Base-by-base conservation (phyloP, 495 filamentous ascomycete genomes). In the Penicillium coprophilum region DNA sequence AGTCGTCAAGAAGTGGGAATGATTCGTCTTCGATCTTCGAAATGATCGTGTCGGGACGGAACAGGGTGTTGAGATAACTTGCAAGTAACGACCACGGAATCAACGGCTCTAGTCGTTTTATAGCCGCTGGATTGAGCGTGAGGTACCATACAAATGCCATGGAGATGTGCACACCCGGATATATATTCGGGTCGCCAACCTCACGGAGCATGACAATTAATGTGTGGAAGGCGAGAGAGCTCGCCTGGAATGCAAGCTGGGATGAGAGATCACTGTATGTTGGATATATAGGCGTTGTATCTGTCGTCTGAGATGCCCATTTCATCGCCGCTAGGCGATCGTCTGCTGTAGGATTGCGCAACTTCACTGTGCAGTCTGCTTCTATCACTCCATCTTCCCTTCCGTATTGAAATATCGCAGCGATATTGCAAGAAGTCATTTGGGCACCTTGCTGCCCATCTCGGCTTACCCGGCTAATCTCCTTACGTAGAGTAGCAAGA, bases 51-150 rank as follows among this genome's bases (percentile, higher is more conserved):
- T 77, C 70, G 17, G 63, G 75, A 4, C 71, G 72, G 7, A 73
- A 60, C 10, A 94, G 74, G 12, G 74, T 80, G 71, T 91, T 96
- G 1, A 96, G 74, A 61, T 85, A 86, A 3, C 58, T 47, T n/a
- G 80, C 80, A 17, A 91, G 69, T 21, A 77, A 60, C 30, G 72
- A 70, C 91, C 90, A 96, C 0, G 89, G 89, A 46, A 94, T 80
- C 17, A 80, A 66, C 11, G 63, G 67, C 57, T 83, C 79, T 15
- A 87, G 66, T 46, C 73, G 65, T 28, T 67, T 67, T 65, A 85
- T 81, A 20, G 83, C 82, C 20, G 69, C 65, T 0, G 76, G 76
- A 21, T 74, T 74, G 19, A 78, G 74, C 11, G 79, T 75, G 28
- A 88, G 64, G 56, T 86, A 79, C 68, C 78, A 82, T 9, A 90